Evolutionary conservation across 148 eudicot genomes (phyloP).

Genomic region (Hydrangea macrophylla): DNA sequence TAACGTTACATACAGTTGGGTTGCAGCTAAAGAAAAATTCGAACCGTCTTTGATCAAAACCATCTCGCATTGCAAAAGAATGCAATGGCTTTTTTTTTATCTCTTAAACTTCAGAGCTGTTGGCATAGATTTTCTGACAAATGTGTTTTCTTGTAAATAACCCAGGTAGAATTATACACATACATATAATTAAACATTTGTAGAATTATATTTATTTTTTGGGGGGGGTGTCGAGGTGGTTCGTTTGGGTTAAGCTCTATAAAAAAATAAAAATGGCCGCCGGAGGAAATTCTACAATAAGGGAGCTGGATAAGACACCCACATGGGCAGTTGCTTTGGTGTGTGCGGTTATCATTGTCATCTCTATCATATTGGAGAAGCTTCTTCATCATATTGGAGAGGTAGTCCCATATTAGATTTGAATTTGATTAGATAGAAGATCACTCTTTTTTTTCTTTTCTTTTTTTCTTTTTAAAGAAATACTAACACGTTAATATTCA

Average conservation of each 20-base stretch:
- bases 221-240: background rate
- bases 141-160: background rate
- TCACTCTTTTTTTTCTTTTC: background rate
- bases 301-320: slow-evolving; percentile 78
- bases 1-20: no score
- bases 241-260: background rate
- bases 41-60: background rate
- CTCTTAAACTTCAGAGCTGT: background rate
- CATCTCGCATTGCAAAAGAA: background rate
- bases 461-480: no score
- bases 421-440: background rate
- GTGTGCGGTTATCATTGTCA: slow-evolving; percentile 51
- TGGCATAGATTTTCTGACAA: background rate
- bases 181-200: no score
- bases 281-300: slow-evolving; percentile 27
- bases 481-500: no score
- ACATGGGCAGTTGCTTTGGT: slow-evolving; percentile 89
- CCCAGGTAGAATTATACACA: no score
- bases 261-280: slow-evolving; percentile 32
- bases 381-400: slow-evolving; percentile 49
- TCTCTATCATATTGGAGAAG: slow-evolving; percentile 69
- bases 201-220: background rate
- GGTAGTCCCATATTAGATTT: slow-evolving; percentile 28
- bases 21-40: slow-evolving; percentile 8
- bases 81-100: background rate